Evolutionary conservation across 202 grass and related monocot genomes (phyloP).

Genomic region (Panicum hallii): DNA sequence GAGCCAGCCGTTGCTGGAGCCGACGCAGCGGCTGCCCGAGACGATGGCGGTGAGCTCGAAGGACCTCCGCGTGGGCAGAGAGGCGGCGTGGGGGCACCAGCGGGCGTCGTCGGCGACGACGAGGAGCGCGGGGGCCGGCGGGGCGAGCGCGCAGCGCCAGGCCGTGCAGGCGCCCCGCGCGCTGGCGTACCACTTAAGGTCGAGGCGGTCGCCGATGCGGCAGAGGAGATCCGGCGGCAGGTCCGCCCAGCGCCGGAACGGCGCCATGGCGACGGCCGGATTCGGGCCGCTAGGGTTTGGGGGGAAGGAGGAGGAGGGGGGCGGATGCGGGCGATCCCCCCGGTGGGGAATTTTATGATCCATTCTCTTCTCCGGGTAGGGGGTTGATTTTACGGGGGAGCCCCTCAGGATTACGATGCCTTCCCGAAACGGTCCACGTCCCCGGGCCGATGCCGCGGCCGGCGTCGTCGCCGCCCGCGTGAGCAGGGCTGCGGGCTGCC

Average conservation of each 20-base stretch:
- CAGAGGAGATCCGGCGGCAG: conserved; percentile 59
- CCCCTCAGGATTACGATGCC: neutral
- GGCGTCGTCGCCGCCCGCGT: neutral
- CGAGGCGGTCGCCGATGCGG: conserved; percentile 60
- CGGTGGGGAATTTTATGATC: conserved; percentile 57
- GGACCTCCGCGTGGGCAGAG: conserved; percentile 49
- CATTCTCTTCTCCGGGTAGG: conserved; percentile 10
- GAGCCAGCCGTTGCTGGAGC: conserved; percentile 71
- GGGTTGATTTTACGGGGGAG: conserved; percentile 20
- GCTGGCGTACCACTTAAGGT: conserved; percentile 67
- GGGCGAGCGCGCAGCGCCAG: conserved; percentile 56
- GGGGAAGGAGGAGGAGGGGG: neutral
- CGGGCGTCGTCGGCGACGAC: conserved; percentile 49
- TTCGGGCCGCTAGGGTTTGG: conserved; percentile 46
- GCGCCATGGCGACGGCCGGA: conserved; percentile 42
- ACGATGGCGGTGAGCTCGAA: conserved; percentile 60
- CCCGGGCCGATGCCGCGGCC: neutral
- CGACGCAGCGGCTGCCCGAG: conserved; percentile 49
- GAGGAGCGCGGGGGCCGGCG: conserved; percentile 51
- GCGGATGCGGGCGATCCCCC: neutral
- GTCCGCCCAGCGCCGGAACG: conserved; percentile 62
- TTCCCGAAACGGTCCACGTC: conserved; percentile 10
- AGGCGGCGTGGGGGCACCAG: conserved; percentile 44
- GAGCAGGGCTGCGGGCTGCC: neutral
- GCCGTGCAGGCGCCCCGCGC: conserved; percentile 59